These are phyloP conservation scores for Mycena leptocephala DNA, from an alignment of 768 basidiomycete genomes.

Conservation along the genomic window DNA sequence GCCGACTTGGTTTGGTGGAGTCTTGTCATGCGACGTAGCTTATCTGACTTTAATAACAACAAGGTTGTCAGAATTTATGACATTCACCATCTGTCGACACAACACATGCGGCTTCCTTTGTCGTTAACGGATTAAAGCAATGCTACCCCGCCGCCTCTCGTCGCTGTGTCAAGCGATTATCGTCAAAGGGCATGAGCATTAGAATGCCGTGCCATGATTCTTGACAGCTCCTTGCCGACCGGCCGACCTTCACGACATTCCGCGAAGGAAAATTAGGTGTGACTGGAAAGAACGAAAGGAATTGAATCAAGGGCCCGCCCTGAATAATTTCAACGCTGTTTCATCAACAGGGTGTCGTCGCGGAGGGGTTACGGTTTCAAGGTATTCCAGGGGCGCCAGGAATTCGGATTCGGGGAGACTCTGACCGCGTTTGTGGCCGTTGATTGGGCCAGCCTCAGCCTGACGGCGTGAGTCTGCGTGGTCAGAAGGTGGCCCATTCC, in stretches of 20 bases:
- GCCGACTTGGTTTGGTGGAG: constrained; percentile 1
- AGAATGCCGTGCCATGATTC: not conserved
- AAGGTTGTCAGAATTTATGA: constrained; percentile 30
- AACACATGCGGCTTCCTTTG: constrained; percentile 28
- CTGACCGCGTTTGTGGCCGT: constrained; percentile 21
- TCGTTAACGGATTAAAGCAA: constrained; percentile 18
- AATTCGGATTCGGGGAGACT: constrained; percentile 28
- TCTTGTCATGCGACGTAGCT: constrained; percentile 27
- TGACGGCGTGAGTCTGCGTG: constrained; percentile 58
- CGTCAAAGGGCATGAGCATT: not conserved
- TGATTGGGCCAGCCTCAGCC: constrained; percentile 39
- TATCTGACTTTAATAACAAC: constrained; percentile 32
- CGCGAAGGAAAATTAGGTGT: not conserved
- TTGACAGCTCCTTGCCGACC: constrained; percentile 21
- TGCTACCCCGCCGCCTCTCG: not conserved
- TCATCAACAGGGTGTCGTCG: constrained; percentile 81
- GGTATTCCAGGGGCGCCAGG: constrained; percentile 80
- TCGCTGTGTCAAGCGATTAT: not conserved
- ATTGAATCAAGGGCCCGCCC: constrained; percentile 24
- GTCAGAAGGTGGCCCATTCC: constrained; percentile 25
- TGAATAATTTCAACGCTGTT: constrained; percentile 62
- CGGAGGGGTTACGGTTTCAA: constrained; percentile 74
- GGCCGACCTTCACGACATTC: constrained; percentile 8
- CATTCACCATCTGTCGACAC: constrained; percentile 35
- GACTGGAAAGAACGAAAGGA: not conserved